phyloP scores from a whole-genome alignment of 352 stramenopile genomes.

The Plasmopara halstedii region DNA sequence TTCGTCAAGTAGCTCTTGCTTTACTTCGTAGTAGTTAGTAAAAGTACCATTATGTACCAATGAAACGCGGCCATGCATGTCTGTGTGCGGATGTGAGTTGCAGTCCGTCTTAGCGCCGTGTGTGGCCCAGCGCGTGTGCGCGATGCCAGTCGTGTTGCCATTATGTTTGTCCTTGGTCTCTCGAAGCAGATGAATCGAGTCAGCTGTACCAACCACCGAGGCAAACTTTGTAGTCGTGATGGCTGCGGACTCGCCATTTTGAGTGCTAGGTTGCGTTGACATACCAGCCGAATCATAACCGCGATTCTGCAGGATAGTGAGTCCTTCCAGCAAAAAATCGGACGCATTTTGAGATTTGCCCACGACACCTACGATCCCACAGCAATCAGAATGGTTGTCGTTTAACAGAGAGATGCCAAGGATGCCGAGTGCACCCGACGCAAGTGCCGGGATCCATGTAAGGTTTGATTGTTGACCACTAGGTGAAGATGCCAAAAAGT shows the following conservation, averaged over 20 bases:
- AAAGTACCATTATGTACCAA: constrained; percentile 99
- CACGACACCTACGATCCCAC: constrained; percentile 76
- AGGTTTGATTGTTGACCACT: constrained; percentile 2
- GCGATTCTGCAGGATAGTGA: constrained; percentile 91
- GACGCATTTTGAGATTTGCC: constrained; percentile 57
- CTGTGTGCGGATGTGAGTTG: constrained; percentile 97
- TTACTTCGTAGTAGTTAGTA: constrained; percentile 94
- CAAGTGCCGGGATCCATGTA: constrained; percentile 13
- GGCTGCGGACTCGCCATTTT: constrained; percentile 26
- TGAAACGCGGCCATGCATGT: constrained; percentile 89
- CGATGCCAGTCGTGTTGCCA: constrained; percentile 93
- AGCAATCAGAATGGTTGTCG: constrained; percentile 30
- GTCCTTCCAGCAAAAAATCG: constrained; percentile 75
- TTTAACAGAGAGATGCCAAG: constrained; percentile 1
- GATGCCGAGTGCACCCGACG: constrained; percentile 11
- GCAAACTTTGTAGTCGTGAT: constrained; percentile 94
- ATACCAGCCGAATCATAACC: constrained; percentile 98
- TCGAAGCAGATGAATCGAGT: constrained; percentile 88
- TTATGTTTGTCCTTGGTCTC: constrained; percentile 65
- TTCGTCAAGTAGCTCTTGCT: constrained; percentile 75
- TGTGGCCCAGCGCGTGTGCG: constrained; percentile 99
- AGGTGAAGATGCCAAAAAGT: not conserved
- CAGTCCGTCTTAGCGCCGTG: constrained; percentile 96
- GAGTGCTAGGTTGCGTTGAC: constrained; percentile 77
- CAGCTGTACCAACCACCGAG: constrained; percentile 81